phyloP scores from a whole-genome alignment of 139 green algal genomes.

The Chloropicon primus region DNA sequence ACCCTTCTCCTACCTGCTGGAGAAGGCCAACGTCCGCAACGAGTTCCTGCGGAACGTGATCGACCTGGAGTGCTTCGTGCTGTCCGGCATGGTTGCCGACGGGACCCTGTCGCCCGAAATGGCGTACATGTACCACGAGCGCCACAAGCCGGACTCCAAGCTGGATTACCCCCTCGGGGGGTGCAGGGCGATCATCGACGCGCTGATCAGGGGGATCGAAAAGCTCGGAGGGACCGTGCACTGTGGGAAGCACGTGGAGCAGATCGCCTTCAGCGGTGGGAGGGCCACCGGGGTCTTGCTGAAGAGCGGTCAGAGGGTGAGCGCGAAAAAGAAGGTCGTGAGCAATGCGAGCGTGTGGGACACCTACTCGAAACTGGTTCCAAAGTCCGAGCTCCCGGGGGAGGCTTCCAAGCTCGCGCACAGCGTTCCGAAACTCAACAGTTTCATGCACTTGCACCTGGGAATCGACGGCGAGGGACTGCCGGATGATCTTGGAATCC shows the following conservation, averaged over 20 bases:
- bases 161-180: conserved; percentile 44
- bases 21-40: conserved; percentile 41
- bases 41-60: conserved; percentile 44
- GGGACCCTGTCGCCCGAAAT: conserved; percentile 34
- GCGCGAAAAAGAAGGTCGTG: conserved; percentile 46
- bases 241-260: neutral
- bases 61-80: conserved; percentile 73
- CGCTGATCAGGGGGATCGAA: conserved; percentile 34
- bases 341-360: conserved; percentile 77
- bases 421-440: neutral
- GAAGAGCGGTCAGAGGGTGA: conserved; percentile 2
- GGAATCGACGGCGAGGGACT: conserved; percentile 65
- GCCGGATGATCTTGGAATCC: conserved; percentile 47
- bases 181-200: conserved; percentile 44
- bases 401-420: neutral
- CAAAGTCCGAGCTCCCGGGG: neutral
- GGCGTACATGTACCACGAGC: conserved; percentile 64
- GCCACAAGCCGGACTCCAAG: conserved; percentile 28
- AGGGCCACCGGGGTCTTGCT: neutral
- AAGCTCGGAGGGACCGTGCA: neutral
- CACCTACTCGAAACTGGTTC: conserved; percentile 36
- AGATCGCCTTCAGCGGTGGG: neutral
- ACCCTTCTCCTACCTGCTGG: conserved; percentile 45
- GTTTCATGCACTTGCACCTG: conserved; percentile 59
- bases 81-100: conserved; percentile 29